Evolutionary conservation across 805 yeast species (phyloP).

Genomic region (Starmerella potacharoeniae): DNA sequence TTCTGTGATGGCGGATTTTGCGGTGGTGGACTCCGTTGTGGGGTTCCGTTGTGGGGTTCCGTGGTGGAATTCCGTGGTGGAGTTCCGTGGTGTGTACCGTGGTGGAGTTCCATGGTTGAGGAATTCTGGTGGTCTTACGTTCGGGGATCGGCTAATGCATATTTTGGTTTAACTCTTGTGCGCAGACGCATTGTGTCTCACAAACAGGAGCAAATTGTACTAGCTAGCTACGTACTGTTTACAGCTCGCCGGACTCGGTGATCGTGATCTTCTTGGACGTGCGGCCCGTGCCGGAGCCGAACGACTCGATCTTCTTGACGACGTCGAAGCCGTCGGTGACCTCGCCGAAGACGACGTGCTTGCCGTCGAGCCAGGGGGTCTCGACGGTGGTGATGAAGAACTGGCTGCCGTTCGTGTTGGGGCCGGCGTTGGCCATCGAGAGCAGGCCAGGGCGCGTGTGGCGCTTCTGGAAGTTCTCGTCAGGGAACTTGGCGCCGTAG

Average conservation of each 20-base stretch:
- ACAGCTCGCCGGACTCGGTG: constrained; percentile 52
- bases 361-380: constrained; percentile 83
- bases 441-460: constrained; percentile 74
- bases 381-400: constrained; percentile 89
- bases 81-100: no score
- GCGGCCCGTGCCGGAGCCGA: constrained; percentile 57
- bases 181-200: no score
- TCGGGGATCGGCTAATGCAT: no score
- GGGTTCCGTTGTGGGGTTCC: no score
- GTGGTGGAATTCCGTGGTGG: no score
- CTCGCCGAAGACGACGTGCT: constrained; percentile 93
- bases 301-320: constrained; percentile 72
- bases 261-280: constrained; percentile 54
- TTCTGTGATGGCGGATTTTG: no score
- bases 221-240: constrained; percentile 20
- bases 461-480: constrained; percentile 61
- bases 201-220: neutral
- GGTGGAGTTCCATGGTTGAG: no score
- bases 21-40: no score
- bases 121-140: no score
- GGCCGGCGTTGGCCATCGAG: constrained; percentile 98
- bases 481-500: constrained; percentile 61
- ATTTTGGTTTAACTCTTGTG: no score
- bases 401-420: constrained; percentile 96
- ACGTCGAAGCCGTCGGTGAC: constrained; percentile 74